Evolutionary conservation across 139 green algal species (phyloP).

Genomic region (Pleodorina starrii): DNA sequence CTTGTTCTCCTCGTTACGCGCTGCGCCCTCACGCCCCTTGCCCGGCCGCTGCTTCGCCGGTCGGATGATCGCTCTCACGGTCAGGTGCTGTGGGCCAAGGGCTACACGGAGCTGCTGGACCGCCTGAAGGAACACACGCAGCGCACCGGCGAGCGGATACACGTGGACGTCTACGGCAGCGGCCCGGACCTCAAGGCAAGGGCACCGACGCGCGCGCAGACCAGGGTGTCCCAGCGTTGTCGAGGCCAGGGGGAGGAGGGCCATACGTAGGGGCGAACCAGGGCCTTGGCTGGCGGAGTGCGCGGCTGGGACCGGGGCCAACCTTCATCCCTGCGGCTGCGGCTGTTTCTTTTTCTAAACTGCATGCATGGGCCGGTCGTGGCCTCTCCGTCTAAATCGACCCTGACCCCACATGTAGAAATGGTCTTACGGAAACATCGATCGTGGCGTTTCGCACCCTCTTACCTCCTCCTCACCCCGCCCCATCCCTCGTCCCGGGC

Average conservation of each 20-base stretch:
- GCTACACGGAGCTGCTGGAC: slow-evolving; percentile 98
- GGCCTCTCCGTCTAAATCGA: too few species aligned
- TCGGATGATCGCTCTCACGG: too few species aligned
- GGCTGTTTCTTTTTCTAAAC: background rate
- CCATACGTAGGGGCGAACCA: background rate
- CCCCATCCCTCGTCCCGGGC: too few species aligned
- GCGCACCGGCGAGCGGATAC: slow-evolving; percentile 66
- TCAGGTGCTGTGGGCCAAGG: slow-evolving; percentile 95
- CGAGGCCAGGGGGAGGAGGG: too few species aligned
- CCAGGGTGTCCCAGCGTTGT: too few species aligned
- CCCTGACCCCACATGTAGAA: too few species aligned
- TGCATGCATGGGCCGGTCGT: background rate
- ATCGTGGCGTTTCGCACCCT: background rate
- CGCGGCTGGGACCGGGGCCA: background rate
- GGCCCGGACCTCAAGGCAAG: slow-evolving; percentile 91
- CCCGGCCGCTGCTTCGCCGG: too few species aligned
- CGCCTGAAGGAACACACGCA: slow-evolving; percentile 76
- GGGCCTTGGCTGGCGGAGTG: background rate
- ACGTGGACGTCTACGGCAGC: slow-evolving; percentile 95
- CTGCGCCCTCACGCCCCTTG: too few species aligned
- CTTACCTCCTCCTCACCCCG: background rate
- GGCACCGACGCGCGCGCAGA: too few species aligned
- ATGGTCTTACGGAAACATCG: too few species aligned
- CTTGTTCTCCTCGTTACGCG: too few species aligned
- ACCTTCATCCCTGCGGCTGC: background rate